Evolutionary conservation across 345 rosid genomes (phyloP), one percentile per base, ranked within the genome.

Genomic region (Salix viminalis): DNA sequence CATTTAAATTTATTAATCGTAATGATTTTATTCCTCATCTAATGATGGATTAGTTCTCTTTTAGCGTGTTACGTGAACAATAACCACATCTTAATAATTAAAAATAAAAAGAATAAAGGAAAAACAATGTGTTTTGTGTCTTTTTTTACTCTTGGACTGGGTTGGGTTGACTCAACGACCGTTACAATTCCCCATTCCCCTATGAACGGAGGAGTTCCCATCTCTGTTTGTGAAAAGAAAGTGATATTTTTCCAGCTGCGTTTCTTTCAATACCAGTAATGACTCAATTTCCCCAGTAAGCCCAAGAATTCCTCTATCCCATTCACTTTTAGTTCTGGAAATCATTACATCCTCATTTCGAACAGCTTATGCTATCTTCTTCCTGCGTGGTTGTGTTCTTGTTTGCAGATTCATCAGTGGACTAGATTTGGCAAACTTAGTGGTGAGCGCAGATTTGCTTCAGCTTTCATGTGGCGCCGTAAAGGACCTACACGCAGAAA

Each of bases 391-490:
- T 30, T 39, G n/a, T 41, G 28, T 19, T 58, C 11, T 62, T 60
- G 44, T 19, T 28, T 83, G 37, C 89, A 84, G 89, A 73, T 83
- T 65, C 34, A 75, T 80, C 85, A 74, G 81, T 41, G 83, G 89
- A 2, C 34, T 67, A 12, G 88, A 81, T 58, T 80, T 85, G 67
- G 91, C 88, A 66, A 88, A 79, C 76, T 83, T 90, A 21, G 77
- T 75, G 79, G 80, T 86, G 75, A 83, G 76, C 81, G 87, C 95
- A 5, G 89, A 75, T 66, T 70, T 91, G 36, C 80, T 90, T 70
- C 41, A 58, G 2, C 48, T n/a, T 36, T 82, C 92, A 16, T 88
- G 87, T 86, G 74, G 1, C 3, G 80, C 83, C 69, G 83, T 90
- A 78, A 66, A 18, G 16, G 37, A 79, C 66, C 72, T 83, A 65